Evolutionary conservation across 129 eudicot genomes (phyloP).

Genomic region (Chrysanthemum makinoi): DNA sequence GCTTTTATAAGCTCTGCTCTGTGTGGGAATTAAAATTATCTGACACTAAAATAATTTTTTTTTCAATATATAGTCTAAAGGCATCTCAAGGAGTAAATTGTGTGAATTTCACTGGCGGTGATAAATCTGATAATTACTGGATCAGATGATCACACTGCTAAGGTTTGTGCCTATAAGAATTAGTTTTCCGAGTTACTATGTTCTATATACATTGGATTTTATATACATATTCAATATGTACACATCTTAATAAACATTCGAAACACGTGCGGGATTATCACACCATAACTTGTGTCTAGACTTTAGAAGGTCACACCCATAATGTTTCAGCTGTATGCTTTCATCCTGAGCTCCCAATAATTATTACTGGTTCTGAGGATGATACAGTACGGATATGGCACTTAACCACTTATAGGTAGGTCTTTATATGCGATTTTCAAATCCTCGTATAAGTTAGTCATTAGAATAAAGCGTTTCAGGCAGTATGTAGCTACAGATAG

Average conservation of each 20-base stretch:
- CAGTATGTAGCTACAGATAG: no score
- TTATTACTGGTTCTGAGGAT: slow-evolving; percentile 75
- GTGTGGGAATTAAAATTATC: no score
- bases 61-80: no score
- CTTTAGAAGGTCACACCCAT: slow-evolving; percentile 63
- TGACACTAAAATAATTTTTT: no score
- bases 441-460: background rate
- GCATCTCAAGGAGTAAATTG: no score
- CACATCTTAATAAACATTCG: background rate
- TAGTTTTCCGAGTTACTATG: no score
- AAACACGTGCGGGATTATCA: slow-evolving; percentile 74
- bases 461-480: no score
- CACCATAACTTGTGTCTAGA: slow-evolving; percentile 62
- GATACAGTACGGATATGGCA: slow-evolving; percentile 77
- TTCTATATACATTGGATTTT: no score
- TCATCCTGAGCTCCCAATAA: slow-evolving; percentile 37
- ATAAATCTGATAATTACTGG: slow-evolving; percentile 66
- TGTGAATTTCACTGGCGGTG: slow-evolving; percentile 8
- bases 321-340: background rate
- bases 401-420: slow-evolving; percentile 62
- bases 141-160: slow-evolving; percentile 74
- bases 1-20: no score
- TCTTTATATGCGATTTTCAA: background rate
- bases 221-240: background rate
- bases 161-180: slow-evolving; percentile 36